A percentile compares a stretch with the other conserved stretches of the same genome.
These are phyloP conservation scores for Amniculicola lignicola DNA, from an alignment of 495 filamentous ascomycete species.

Conservation along the genomic window DNA sequence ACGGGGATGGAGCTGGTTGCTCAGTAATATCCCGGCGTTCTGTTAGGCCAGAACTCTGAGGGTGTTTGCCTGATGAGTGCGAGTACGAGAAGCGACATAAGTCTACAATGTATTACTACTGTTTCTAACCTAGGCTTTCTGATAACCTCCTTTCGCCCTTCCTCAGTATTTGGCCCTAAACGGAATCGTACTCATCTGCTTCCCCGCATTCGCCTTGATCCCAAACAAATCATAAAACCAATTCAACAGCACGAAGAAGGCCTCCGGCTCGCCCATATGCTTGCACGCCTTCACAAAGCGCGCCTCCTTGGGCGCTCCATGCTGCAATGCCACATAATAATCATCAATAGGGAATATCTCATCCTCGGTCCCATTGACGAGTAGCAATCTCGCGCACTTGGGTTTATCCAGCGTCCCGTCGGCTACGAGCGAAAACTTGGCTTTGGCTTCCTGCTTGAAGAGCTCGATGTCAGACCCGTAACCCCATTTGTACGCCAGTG, in stretches of 20 bases:
- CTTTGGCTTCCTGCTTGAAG: conserved; percentile 58
- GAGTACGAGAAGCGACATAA: no score
- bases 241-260: conserved; percentile 42
- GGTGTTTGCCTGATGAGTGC: no score
- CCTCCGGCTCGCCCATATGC: conserved; percentile 48
- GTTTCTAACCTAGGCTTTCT: neutral
- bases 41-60: no score
- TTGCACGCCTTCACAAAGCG: conserved; percentile 41
- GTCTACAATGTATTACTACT: no score
- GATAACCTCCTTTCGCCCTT: neutral
- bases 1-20: no score
- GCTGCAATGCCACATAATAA: conserved; percentile 63
- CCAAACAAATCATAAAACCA: conserved; percentile 45
- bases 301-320: conserved; percentile 71
- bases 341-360: conserved; percentile 78
- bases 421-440: conserved; percentile 71
- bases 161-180: conserved; percentile 41
- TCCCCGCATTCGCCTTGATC: conserved; percentile 37
- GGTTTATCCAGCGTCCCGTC: conserved; percentile 63
- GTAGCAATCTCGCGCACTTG: conserved; percentile 56
- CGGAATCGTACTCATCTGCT: conserved; percentile 42
- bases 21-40: no score
- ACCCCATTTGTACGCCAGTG: conserved; percentile 69
- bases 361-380: conserved; percentile 66
- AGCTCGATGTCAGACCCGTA: conserved; percentile 56